These are phyloP conservation scores for Fraxinus ornus DNA, from an alignment of 305 asterid species.

Conservation along the genomic window DNA sequence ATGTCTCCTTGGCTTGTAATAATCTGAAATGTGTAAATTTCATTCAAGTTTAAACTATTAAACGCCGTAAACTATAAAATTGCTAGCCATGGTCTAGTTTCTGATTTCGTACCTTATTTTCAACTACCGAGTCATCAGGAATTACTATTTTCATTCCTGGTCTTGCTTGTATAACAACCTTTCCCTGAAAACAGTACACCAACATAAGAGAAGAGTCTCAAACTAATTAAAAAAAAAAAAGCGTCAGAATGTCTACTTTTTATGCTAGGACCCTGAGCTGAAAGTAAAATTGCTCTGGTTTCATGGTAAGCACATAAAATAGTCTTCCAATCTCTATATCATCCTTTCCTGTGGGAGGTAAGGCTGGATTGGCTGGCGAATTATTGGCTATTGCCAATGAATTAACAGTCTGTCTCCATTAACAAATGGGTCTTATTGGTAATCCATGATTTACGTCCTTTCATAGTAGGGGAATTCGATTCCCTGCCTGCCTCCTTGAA, in stretches of 20 bases:
- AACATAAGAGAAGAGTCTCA: slow-evolving; percentile 9
- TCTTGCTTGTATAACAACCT: slow-evolving; percentile 55
- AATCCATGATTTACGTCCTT: neutral
- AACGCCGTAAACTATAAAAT: neutral
- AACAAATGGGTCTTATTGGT: neutral
- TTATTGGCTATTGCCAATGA: neutral
- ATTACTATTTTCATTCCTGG: slow-evolving; percentile 54
- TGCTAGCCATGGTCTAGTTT: slow-evolving; percentile 1
- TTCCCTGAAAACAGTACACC: slow-evolving; percentile 47
- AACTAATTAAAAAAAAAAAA: slow-evolving; percentile 8
- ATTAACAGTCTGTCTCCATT: neutral
- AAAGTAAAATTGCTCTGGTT: neutral
- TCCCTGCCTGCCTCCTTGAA: neutral
- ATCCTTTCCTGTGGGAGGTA: neutral
- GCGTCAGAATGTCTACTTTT: neutral
- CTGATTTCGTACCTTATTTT: slow-evolving; percentile 51
- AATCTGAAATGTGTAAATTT: slow-evolving; percentile 32
- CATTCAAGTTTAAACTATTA: slow-evolving; percentile 4
- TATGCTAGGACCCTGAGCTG: neutral
- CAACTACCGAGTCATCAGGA: slow-evolving; percentile 68
- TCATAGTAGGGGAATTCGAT: neutral
- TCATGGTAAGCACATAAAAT: neutral
- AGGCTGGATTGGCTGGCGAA: neutral
- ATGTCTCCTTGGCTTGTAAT: slow-evolving; percentile 45
- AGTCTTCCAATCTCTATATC: neutral